Percentiles rank a stretch among this genome's conserved stretches.
Evolutionary conservation across 371 early-diverging fungal genomes (phyloP).

Genomic region (Catenaria anguillulae): DNA sequence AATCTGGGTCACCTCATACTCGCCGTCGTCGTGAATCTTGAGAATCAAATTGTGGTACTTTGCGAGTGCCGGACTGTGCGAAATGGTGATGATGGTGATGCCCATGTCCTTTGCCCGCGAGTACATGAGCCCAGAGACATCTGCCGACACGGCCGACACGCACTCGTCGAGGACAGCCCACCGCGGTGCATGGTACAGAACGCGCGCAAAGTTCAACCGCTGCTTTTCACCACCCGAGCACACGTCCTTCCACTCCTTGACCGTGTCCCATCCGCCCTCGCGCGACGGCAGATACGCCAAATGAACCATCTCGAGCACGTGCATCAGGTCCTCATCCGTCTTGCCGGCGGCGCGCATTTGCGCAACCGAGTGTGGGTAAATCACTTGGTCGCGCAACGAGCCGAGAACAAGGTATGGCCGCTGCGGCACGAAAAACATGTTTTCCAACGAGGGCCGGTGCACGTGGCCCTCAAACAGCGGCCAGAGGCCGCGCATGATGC

Average conservation of each 20-base stretch:
- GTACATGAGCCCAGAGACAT: slow-evolving; percentile 19
- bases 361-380: slow-evolving; percentile 52
- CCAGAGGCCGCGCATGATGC: slow-evolving; percentile 85
- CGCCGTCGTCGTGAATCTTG: slow-evolving; percentile 31
- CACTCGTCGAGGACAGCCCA: slow-evolving; percentile 54
- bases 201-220: slow-evolving; percentile 38
- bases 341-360: slow-evolving; percentile 36
- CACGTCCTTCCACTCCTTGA: slow-evolving; percentile 49
- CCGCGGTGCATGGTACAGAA: slow-evolving; percentile 70
- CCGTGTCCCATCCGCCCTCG: slow-evolving; percentile 71
- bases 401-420: slow-evolving; percentile 83
- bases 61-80: slow-evolving; percentile 64
- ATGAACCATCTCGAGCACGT: slow-evolving; percentile 50
- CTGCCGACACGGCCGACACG: too few species aligned
- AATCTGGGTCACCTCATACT: slow-evolving; percentile 60
- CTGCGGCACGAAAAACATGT: slow-evolving; percentile 90
- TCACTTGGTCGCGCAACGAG: slow-evolving; percentile 81
- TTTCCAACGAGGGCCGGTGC: slow-evolving; percentile 53
- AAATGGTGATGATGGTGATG: slow-evolving; percentile 69
- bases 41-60: slow-evolving; percentile 70
- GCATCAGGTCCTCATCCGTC: slow-evolving; percentile 42
- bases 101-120: slow-evolving; percentile 56
- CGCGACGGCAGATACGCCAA: slow-evolving; percentile 56
- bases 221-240: slow-evolving; percentile 13
- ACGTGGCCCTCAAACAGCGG: slow-evolving; percentile 69